Evolutionary conservation across 2,329 filamentous ascomycete species (phyloP).

Genomic region (Pseudogymnoascus sp.): DNA sequence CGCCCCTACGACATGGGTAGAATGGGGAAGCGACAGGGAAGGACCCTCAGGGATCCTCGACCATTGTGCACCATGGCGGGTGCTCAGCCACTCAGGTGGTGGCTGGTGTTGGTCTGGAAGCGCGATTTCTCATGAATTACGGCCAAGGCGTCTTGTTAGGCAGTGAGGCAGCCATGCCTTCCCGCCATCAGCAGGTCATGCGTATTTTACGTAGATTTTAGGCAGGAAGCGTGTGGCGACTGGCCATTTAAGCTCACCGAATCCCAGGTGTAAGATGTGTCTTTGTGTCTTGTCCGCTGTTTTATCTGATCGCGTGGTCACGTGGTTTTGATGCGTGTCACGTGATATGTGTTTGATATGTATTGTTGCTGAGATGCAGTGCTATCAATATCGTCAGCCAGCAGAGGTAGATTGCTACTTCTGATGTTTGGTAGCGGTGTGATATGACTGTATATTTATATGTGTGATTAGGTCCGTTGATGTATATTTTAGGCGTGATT

Average conservation of each 20-base stretch:
- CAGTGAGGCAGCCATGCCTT: background rate
- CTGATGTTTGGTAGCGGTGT: too few relatives aligned
- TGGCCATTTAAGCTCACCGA: background rate
- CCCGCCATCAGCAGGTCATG: background rate
- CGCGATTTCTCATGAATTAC: background rate
- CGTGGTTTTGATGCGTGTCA: background rate
- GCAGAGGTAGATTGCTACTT: too few relatives aligned
- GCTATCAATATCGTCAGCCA: too few relatives aligned
- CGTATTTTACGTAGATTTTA: background rate
- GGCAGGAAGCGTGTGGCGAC: background rate
- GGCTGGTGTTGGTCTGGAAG: background rate
- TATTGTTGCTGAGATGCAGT: too few relatives aligned
- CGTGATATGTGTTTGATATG: too few relatives aligned
- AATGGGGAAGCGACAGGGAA: background rate
- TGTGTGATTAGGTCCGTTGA: background rate
- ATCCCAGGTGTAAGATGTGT: background rate
- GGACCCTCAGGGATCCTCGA: too few relatives aligned
- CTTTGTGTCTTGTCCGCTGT: background rate
- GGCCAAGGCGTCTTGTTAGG: background rate
- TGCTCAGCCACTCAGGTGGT: constrained; percentile 3
- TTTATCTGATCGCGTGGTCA: background rate
- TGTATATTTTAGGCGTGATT: background rate
- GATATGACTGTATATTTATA: background rate
- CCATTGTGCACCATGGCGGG: too few relatives aligned
- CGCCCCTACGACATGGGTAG: background rate